A percentile compares a stretch with the other conserved stretches of the same genome.
These are phyloP conservation scores for Kokia cookei DNA, from an alignment of 441 rosid species.

Conservation along the genomic window DNA sequence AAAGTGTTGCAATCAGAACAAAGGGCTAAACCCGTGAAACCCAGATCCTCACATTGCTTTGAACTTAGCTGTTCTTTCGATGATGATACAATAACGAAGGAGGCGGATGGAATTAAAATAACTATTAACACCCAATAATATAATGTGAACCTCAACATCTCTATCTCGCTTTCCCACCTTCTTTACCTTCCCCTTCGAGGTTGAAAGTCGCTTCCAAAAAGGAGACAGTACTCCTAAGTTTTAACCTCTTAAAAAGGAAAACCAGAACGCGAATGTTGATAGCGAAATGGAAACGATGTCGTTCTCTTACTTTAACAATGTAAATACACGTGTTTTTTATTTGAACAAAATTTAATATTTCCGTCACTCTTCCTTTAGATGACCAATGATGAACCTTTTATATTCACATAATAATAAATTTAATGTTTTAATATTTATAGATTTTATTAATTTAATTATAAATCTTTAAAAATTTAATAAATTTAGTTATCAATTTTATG, in stretches of 20 bases:
- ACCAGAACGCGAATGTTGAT: not conserved
- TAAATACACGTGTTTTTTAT: no score
- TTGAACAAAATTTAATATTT: no score
- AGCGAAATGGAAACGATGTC: not conserved
- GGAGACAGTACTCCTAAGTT: no score
- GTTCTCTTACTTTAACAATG: not conserved
- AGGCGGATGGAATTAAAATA: not conserved
- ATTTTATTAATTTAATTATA: no score
- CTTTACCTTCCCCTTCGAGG: not conserved
- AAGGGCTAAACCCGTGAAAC: slow-evolving; percentile 84
- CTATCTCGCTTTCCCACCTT: not conserved
- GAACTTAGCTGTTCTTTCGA: slow-evolving; percentile 59
- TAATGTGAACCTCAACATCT: not conserved
- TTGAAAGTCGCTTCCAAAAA: not conserved
- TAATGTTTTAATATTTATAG: no score
- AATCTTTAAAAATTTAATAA: no score
- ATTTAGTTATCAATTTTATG: no score
- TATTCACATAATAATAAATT: no score
- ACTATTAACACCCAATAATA: not conserved
- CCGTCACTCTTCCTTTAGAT: no score
- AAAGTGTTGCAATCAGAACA: slow-evolving; percentile 87
- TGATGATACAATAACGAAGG: slow-evolving; percentile 15
- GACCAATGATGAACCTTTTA: no score
- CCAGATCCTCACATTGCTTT: slow-evolving; percentile 76
- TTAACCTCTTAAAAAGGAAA: no score